These are phyloP conservation scores for Microcos paniculata DNA, from an alignment of 345 rosid species.

Conservation along the genomic window DNA sequence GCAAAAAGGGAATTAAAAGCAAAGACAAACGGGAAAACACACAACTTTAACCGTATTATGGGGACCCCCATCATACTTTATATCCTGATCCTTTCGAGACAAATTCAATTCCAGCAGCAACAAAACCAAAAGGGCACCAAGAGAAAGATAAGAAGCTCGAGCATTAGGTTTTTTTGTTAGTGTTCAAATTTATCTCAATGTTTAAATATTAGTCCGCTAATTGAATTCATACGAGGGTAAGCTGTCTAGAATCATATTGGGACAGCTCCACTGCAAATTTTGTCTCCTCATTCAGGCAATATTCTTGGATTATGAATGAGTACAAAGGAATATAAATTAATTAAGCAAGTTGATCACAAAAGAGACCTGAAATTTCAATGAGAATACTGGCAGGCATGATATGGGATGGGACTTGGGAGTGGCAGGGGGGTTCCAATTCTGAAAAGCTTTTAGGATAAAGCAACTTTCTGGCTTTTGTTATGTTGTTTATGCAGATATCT, in stretches of 20 bases:
- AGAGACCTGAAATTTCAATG: background rate
- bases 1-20: too few relatives aligned
- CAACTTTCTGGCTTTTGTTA: background rate
- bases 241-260: background rate
- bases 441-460: too few relatives aligned
- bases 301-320: background rate
- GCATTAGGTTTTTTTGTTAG: background rate
- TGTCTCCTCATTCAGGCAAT: background rate
- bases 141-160: background rate
- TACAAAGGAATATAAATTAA: background rate
- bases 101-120: too few relatives aligned
- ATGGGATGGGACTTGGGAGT: too few relatives aligned
- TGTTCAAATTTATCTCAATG: background rate
- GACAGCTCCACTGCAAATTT: background rate
- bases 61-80: too few relatives aligned
- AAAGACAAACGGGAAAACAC: too few relatives aligned
- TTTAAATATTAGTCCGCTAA: background rate
- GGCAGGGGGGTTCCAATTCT: too few relatives aligned
- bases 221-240: background rate
- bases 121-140: background rate
- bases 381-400: too few relatives aligned
- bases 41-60: too few relatives aligned
- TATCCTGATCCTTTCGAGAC: too few relatives aligned
- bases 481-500: background rate
- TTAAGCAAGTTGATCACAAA: background rate